Evolutionary conservation across 352 stramenopile species (phyloP), one percentile per base, ranked within the genome.

Genomic region (Aphanomyces astaci): DNA sequence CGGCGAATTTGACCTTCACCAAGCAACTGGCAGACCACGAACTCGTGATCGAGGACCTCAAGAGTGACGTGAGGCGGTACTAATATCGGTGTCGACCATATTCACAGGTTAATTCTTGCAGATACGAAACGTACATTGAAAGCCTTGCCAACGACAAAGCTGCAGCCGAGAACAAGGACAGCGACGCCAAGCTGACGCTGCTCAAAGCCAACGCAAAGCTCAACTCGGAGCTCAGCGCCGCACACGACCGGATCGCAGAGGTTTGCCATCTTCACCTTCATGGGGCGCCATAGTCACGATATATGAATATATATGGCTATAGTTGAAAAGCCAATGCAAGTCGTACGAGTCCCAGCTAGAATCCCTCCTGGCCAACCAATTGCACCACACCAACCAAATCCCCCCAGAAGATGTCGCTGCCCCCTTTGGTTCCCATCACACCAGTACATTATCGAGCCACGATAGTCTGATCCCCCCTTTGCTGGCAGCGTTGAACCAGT

Each of bases 11-110:
- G n/a, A 15, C 22, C 25, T 22, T 39, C 13, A 30, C 30, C 17
- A 17, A 32, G 13, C 25, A 59, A 32, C 30, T 60, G 15, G 15
- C 30, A 2, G 62, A 68, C 33, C 49, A 53, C 22, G 62, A 68
- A 11, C 30, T 60, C 22, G 62, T 68, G 19, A 68, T 68, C 51
- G n/a, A 24, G 11, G 62, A 68, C 33, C 48, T 68, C n/a, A 60
- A 68, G 22, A 22, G 49, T 31, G 49, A 51, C n/a, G 28, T 68
- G 9, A 9, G 2, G 27, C 27, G 49, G 62, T 68, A 32, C 15
- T 10, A 9, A 32, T 17, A 62, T n/a, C n/a, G n/a, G n/a, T n/a
- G n/a, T n/a, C n/a, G n/a, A n/a, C n/a, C n/a, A n/a, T n/a, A n/a
- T n/a, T n/a, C n/a, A n/a, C n/a, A n/a, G n/a, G n/a, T n/a, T n/a